These are phyloP conservation scores for Aspergillus quadrilineatus DNA, from an alignment of 2,329 filamentous ascomycete species.

Conservation along the genomic window DNA sequence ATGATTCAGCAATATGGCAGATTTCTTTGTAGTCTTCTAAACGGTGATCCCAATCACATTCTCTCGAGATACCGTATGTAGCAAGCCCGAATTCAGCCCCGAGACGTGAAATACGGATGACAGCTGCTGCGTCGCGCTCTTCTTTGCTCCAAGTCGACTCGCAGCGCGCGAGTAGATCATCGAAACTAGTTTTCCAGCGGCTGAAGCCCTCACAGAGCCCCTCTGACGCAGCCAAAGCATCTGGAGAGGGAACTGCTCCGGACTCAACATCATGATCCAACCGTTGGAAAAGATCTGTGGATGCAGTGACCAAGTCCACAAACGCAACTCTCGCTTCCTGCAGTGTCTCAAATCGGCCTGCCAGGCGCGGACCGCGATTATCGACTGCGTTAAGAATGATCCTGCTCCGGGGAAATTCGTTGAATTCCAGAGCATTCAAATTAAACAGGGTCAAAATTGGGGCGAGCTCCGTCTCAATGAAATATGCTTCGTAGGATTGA, in stretches of 20 bases:
- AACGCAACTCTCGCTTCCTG: slow-evolving; percentile 14
- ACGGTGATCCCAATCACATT: slow-evolving; percentile 19
- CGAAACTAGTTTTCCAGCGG: neutral
- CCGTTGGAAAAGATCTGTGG: slow-evolving; percentile 1
- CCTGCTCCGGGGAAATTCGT: slow-evolving; percentile 1
- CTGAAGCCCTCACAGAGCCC: neutral
- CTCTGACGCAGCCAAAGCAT: neutral
- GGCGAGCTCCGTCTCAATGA: slow-evolving; percentile 21
- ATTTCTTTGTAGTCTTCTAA: slow-evolving; percentile 14
- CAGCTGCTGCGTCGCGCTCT: slow-evolving; percentile 12
- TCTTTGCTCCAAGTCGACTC: slow-evolving; percentile 10
- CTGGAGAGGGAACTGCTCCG: neutral
- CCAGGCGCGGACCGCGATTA: neutral
- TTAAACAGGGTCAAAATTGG: slow-evolving; percentile 20
- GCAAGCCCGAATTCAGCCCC: slow-evolving; percentile 8
- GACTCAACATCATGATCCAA: slow-evolving; percentile 1
- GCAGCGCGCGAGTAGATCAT: neutral
- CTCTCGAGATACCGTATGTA: slow-evolving; percentile 9
- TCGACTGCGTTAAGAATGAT: slow-evolving; percentile 8
- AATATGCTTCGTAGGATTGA: slow-evolving; percentile 10
- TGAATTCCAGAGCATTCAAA: slow-evolving; percentile 13
- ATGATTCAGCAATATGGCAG: neutral
- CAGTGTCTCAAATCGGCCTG: slow-evolving; percentile 13
- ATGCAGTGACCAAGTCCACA: slow-evolving; percentile 17
- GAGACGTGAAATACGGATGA: slow-evolving; percentile 14